Evolutionary conservation across 208 protist species (phyloP), one percentile per base, ranked within the genome.

Genomic region (Acanthamoeba healyi): DNA sequence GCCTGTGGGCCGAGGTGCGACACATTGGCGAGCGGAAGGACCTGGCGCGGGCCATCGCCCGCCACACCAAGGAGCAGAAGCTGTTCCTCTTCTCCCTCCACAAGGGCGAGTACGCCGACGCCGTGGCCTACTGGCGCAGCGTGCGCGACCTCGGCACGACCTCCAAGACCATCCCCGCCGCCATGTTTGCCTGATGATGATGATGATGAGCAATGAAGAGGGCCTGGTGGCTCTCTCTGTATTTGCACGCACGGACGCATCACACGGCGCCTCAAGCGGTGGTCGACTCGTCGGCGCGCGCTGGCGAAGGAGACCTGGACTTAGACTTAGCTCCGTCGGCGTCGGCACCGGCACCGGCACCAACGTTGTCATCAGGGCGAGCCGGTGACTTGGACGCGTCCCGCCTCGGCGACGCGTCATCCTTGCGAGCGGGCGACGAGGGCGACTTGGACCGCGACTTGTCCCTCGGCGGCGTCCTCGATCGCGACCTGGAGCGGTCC

Each of bases 71-170:
- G 38, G 67, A 77, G 67, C 67, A 77, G 38, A 77, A 77, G 67
- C 12, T 42, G 34, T 77, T 77, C 67, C 67, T 77, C 34, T 77
- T 77, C 67, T 77, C 67, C 15, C 67, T 77, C 67, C 67, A 77
- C 67, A 77, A 77, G 67, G 67, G 67, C 67, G 67, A 77, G 67
- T 22, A 46, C 67, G 1, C 67, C 32, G 17, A 22, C 7, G 67
- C 67, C 36, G 67, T 77, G 3, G 67, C 7, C n/a, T 77, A 77
- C 38, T 77, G 67, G 67, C 67, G 67, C 38, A 44, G 32, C 67
- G 32, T 46, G 36, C 67, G 67, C 67, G 67, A 77, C 34, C 67
- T 46, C 32, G 67, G 67, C 67, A 29, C 67, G 17, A 46, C n/a
- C 67, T 24, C 34, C 67, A 77, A 77, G 67, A 36, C 67, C 19